These are phyloP conservation scores for Eucalyptus marginata DNA, from an alignment of 345 rosid species.

Conservation along the genomic window DNA sequence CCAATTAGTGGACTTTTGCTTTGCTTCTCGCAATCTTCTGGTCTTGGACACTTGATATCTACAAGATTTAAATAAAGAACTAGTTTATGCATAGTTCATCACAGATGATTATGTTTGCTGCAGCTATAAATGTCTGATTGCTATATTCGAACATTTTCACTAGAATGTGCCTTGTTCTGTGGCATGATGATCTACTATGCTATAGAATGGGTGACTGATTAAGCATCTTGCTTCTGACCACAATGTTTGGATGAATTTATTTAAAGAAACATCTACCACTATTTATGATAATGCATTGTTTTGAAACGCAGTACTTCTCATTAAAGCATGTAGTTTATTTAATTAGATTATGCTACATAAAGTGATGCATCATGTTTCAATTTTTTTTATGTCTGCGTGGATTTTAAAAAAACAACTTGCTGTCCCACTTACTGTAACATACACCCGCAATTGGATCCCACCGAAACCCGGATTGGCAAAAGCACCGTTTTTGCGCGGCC, in stretches of 20 bases:
- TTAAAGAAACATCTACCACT: not conserved
- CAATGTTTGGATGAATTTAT: not conserved
- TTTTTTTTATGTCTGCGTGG: not conserved
- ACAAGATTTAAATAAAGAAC: not conserved
- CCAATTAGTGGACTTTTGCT: slow-evolving; percentile 11
- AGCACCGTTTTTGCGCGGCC: slow-evolving; percentile 22
- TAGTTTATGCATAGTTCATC: not conserved
- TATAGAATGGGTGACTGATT: not conserved
- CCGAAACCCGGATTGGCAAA: slow-evolving; percentile 30
- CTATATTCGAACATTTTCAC: not conserved
- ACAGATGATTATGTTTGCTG: not conserved
- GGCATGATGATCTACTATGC: not conserved
- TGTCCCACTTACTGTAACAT: slow-evolving; percentile 27
- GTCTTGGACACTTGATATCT: slow-evolving; percentile 36
- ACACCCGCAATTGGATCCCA: slow-evolving; percentile 44
- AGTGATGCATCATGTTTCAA: not conserved
- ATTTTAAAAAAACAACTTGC: not conserved
- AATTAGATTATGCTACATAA: not conserved
- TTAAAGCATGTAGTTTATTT: not conserved
- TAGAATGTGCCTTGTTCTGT: not conserved
- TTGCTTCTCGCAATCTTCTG: slow-evolving; percentile 43
- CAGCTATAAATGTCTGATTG: not conserved
- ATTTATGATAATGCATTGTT: not conserved
- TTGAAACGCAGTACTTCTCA: not conserved
- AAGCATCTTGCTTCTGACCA: not conserved